Evolutionary conservation across 75 land plant species (phyloP).

Genomic region (Pinus taeda): DNA sequence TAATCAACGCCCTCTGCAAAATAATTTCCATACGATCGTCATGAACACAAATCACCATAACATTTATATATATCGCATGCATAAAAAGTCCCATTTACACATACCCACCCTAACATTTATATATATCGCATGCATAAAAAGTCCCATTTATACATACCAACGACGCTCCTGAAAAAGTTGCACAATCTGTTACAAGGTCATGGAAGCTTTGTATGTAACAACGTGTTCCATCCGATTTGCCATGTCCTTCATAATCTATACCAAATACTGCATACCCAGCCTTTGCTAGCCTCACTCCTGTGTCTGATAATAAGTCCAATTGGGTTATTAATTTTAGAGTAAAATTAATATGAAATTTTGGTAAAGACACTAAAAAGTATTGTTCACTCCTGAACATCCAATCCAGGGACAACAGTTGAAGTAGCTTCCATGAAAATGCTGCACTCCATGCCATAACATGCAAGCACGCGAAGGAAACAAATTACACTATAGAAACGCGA

Average conservation of each 20-base stretch:
- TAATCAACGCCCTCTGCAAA: conserved; percentile 13
- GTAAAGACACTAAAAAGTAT: no score
- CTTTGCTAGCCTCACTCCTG: conserved; percentile 42
- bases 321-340: no score
- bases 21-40: no score
- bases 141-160: conserved; percentile 22
- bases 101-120: no score
- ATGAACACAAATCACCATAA: no score
- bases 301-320: conserved; percentile 17
- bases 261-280: conserved; percentile 65
- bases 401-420: background rate
- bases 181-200: conserved; percentile 50
- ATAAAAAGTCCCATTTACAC: no score
- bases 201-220: conserved; percentile 44
- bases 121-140: no score
- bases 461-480: background rate
- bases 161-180: conserved; percentile 34
- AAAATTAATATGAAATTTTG: no score
- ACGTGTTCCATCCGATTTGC: conserved; percentile 53
- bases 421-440: conserved; percentile 63
- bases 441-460: conserved; percentile 70
- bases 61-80: no score
- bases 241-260: conserved; percentile 75
- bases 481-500: background rate
- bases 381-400: no score